Base-by-base conservation (phyloP, 2,329 filamentous ascomycete species). In the Cucurbitaria berberidis region DNA sequence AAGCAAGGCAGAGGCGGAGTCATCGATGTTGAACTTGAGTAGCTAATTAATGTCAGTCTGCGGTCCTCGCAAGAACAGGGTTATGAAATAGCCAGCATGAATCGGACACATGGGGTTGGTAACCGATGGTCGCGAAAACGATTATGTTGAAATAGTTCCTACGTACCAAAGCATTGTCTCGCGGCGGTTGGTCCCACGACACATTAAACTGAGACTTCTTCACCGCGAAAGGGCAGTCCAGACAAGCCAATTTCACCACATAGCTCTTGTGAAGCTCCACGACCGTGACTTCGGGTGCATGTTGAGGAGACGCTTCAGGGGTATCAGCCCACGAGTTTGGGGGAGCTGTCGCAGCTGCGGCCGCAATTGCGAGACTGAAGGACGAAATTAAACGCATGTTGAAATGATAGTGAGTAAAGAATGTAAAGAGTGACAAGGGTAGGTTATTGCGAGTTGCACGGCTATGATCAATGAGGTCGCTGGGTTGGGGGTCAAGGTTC, bases 191-290 rank as follows among this genome's bases (percentile, higher is more conserved):
- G 30, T 59, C 53, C 66, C 62, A 68, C 27, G 45, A 36, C 5
- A 46, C 38, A 41, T 53, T 26, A 8, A 45, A n/a, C 3, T 50
- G 21, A 9, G 27, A 34, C 10, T 54, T 41, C 19, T 59, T 51
- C 9, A 62, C 51, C 1, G 55, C 55, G 48, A 68, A 67, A 9
- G 68, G 67, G 51, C 68, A 73, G 5, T 55, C 66, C 0, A 62
- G 26, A 39, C 69, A 73, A 11, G 65, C 66, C 16, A 72, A 45
- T 49, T 72, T 70, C 26, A 70, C 66, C 3, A 65, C 43, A 44
- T 68, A 72, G 34, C 56, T 66, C 32, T 60, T 66, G 30, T 66
- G 60, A 13, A 41, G 26, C 22, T 64, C 53, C 13, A 65, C 48
- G 9, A 58, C 55, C 1, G 62, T 65, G 34, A 71, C 45, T 13